Conservation (phyloP, 176 grass and related monocot species). For the Oryza punctata region DNA sequence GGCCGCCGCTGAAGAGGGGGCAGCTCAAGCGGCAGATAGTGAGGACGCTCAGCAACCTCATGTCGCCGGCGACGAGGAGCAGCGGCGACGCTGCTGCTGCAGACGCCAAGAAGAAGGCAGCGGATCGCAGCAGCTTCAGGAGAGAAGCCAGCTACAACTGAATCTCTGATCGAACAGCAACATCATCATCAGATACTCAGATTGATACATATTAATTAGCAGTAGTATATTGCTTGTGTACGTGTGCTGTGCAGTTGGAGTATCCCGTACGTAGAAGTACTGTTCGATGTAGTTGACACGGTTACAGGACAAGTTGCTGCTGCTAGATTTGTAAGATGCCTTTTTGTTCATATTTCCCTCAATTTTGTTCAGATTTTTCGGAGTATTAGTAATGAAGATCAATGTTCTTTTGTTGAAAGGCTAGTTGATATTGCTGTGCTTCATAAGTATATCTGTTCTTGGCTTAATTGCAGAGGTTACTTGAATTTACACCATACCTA, state of each 20-base stretch:
- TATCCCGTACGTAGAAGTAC: neutral
- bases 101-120: neutral
- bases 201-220: neutral
- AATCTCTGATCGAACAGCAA: neutral
- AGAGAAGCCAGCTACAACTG: constrained; percentile 31
- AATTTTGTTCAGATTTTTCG: neutral
- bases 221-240: neutral
- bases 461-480: neutral
- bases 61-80: constrained; percentile 35
- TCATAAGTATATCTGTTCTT: neutral
- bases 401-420: neutral
- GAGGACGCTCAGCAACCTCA: constrained; percentile 36
- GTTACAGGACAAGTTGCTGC: neutral
- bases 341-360: neutral
- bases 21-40: constrained; percentile 44
- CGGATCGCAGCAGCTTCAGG: constrained; percentile 8
- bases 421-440: neutral
- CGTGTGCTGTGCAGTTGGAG: neutral
- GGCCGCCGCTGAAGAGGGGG: constrained; percentile 46
- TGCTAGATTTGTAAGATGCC: neutral
- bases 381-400: neutral
- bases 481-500: neutral
- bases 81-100: neutral
- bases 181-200: neutral
- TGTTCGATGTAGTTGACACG: neutral